Conservation (phyloP, 805 yeast genomes). For the Spathaspora boniae region DNA sequence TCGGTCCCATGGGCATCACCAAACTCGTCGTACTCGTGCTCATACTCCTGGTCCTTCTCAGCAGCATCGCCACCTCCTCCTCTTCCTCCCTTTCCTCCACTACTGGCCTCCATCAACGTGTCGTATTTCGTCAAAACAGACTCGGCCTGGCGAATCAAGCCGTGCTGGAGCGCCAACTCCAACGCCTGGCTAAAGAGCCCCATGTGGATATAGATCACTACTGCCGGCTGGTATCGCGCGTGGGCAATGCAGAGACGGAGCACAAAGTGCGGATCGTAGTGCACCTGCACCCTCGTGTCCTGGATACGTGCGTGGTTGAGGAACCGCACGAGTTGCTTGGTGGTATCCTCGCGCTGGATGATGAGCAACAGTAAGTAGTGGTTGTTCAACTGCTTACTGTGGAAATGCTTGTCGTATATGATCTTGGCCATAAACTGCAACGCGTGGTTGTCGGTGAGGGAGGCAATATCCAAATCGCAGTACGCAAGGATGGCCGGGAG, state of each 20-base stretch:
- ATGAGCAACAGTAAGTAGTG: conserved; percentile 67
- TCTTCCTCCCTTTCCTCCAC: background rate
- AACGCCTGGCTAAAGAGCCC: conserved; percentile 79
- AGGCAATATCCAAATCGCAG: conserved; percentile 43
- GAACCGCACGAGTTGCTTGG: conserved; percentile 30
- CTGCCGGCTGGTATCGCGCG: conserved; percentile 60
- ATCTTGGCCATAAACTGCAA: conserved; percentile 59
- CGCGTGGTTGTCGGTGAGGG: conserved; percentile 55
- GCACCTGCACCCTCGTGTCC: conserved; percentile 8
- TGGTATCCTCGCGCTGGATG: conserved; percentile 25
- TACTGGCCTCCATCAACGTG: conserved; percentile 11
- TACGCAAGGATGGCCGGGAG: conserved; percentile 76
- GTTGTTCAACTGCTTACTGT: conserved; percentile 56
- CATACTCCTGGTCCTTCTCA: conserved; percentile 55
- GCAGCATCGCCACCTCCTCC: conserved; percentile 24
- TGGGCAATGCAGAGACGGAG: conserved; percentile 67
- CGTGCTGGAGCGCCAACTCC: conserved; percentile 61
- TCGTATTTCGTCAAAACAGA: conserved; percentile 33
- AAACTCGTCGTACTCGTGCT: conserved; percentile 40
- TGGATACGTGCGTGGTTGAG: conserved; percentile 23
- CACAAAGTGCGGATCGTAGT: conserved; percentile 69
- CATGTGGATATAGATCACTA: conserved; percentile 61
- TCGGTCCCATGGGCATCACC: conserved; percentile 18
- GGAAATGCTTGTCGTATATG: conserved; percentile 35
- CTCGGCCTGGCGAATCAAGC: conserved; percentile 52